These are phyloP conservation scores for Umbelopsis isabellina DNA, from an alignment of 192 early-diverging fungal genomes.

Conservation along the genomic window DNA sequence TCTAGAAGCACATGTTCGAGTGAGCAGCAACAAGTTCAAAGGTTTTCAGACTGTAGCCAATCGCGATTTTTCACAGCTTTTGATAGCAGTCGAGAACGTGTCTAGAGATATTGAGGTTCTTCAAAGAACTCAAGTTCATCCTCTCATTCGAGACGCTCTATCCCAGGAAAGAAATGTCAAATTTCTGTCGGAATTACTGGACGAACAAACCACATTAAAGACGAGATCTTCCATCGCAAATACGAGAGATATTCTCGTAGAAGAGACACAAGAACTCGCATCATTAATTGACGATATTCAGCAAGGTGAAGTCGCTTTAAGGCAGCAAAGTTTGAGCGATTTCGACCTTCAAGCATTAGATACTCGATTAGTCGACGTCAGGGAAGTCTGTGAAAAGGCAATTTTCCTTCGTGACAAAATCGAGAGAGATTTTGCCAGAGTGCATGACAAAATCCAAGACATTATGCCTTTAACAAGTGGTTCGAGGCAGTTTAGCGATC, in stretches of 20 bases:
- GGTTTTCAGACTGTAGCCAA: conserved; percentile 44
- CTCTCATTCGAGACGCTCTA: conserved; percentile 31
- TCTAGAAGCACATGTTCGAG: conserved; percentile 49
- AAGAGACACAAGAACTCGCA: conserved; percentile 28
- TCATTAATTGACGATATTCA: conserved; percentile 15
- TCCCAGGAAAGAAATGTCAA: not conserved
- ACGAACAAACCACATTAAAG: not conserved
- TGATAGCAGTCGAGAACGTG: conserved; percentile 31
- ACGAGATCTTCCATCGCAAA: not conserved
- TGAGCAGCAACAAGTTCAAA: conserved; percentile 38
- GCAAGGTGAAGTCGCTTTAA: conserved; percentile 20
- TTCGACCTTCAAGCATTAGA: conserved; percentile 30
- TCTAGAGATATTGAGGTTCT: conserved; percentile 46
- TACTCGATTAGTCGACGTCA: conserved; percentile 24
- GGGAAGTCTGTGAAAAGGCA: conserved; percentile 18
- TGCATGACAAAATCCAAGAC: conserved; percentile 28
- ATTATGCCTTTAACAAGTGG: not conserved
- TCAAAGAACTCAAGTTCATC: conserved; percentile 50
- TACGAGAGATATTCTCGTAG: not conserved
- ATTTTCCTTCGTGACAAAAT: conserved; percentile 29
- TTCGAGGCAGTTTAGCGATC: not conserved
- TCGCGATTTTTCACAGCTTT: conserved; percentile 46
- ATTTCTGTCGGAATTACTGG: not conserved
- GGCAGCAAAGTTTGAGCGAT: conserved; percentile 19
- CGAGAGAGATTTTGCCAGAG: conserved; percentile 27